Conservation (phyloP, 140 eudicot genomes). For the Stevia rebaudiana region DNA sequence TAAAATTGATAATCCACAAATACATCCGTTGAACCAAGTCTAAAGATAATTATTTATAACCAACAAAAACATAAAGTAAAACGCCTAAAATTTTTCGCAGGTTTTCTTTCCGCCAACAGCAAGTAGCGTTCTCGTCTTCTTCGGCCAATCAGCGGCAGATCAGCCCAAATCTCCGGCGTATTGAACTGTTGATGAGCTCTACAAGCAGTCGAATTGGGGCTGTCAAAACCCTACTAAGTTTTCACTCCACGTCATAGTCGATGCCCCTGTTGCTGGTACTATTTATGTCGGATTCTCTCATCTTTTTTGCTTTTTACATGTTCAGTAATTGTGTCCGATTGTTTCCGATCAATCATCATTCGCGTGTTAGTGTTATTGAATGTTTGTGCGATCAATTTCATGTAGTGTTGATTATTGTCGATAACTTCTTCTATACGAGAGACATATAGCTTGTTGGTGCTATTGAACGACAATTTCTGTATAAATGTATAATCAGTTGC, state of each 20-base stretch:
- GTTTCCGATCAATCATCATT: background rate
- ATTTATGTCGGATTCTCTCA: background rate
- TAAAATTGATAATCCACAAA: too few relatives aligned
- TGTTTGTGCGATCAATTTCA: background rate
- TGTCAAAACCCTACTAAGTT: background rate
- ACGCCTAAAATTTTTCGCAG: too few relatives aligned
- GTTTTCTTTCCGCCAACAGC: too few relatives aligned
- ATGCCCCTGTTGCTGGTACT: background rate
- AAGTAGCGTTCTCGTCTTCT: too few relatives aligned
- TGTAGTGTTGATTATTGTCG: background rate
- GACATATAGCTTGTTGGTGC: background rate
- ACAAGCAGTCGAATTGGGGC: background rate
- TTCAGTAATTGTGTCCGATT: too few relatives aligned
- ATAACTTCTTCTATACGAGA: background rate
- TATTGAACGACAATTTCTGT: background rate
- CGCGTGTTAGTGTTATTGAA: background rate
- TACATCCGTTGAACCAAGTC: too few relatives aligned
- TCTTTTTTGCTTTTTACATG: background rate
- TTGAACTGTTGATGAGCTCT: background rate
- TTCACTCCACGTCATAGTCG: background rate
- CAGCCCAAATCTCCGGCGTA: too few relatives aligned
- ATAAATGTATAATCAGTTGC: background rate
- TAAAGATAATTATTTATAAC: too few relatives aligned
- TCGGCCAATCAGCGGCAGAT: too few relatives aligned
- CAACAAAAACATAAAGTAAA: too few relatives aligned